A percentile compares a stretch with the other conserved stretches of the same genome.
Evolutionary conservation across 164 flowering plant genomes (phyloP).

Genomic region (Annona squamosa): DNA sequence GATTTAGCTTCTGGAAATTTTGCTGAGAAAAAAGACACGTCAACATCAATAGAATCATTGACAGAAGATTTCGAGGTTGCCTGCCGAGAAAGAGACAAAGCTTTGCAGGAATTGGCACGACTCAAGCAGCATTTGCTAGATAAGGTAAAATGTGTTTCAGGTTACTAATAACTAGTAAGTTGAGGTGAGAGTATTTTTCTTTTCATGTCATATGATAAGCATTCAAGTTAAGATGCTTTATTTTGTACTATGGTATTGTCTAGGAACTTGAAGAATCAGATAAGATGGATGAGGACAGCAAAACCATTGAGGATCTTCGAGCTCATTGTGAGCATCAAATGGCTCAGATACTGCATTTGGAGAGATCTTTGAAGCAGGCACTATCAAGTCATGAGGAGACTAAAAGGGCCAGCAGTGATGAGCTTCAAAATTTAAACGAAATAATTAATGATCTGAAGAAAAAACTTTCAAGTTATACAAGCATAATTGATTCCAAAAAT

Average conservation of each 20-base stretch:
- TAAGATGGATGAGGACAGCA: constrained; percentile 96
- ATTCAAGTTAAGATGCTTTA: constrained; percentile 28
- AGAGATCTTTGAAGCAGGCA: constrained; percentile 71
- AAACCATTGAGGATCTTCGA: constrained; percentile 76
- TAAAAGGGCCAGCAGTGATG: constrained; percentile 37
- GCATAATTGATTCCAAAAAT: constrained; percentile 68
- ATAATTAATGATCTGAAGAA: constrained; percentile 55
- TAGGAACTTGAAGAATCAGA: constrained; percentile 97
- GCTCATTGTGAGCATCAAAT: constrained; percentile 53
- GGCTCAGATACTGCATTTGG: constrained; percentile 65
- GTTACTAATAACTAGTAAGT: constrained; percentile 1
- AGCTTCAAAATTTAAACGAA: constrained; percentile 65
- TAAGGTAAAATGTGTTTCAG: constrained; percentile 44
- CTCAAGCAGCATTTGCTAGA: constrained; percentile 92
- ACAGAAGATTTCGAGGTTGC: constrained; percentile 61
- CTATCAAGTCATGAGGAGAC: constrained; percentile 56
- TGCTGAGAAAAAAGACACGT: constrained; percentile 52
- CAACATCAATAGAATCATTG: constrained; percentile 36
- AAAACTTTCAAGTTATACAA: constrained; percentile 51
- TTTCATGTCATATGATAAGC: constrained; percentile 11
- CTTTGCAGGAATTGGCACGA: constrained; percentile 67
- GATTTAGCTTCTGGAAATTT: constrained; percentile 27
- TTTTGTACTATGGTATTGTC: constrained; percentile 30
- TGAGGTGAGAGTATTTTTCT: constrained; percentile 6
- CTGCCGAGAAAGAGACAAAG: constrained; percentile 72